A percentile compares a stretch with the other conserved stretches of the same genome.
Evolutionary conservation across 306 rosid species (phyloP).

Genomic region (Rosa lucieae): DNA sequence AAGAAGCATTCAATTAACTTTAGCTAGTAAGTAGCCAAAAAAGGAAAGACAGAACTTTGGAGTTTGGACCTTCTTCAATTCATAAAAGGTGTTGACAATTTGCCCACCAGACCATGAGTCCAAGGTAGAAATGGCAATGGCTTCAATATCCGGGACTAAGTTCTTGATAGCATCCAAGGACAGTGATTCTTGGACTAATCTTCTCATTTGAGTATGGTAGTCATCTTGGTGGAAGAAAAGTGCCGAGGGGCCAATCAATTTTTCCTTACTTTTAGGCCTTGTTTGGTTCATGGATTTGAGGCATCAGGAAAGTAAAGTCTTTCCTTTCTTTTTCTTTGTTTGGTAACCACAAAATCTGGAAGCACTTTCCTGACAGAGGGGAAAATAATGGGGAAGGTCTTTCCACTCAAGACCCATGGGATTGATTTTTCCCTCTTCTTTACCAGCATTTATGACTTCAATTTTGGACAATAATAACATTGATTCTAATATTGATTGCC

Average conservation of each 20-base stretch:
- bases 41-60: not conserved
- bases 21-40: not conserved
- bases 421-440: too few species aligned
- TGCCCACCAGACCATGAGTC: constrained; percentile 22
- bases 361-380: too few species aligned
- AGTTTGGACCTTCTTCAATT: constrained; percentile 21
- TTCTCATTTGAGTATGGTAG: constrained; percentile 26
- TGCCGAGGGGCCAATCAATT: constrained; percentile 31
- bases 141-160: constrained; percentile 28
- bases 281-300: too few species aligned
- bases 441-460: too few species aligned
- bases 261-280: constrained; percentile 16
- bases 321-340: too few species aligned
- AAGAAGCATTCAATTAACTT: not conserved
- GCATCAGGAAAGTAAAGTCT: too few species aligned
- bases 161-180: constrained; percentile 12
- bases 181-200: constrained; percentile 24
- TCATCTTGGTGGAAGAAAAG: constrained; percentile 30
- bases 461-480: too few species aligned
- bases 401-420: too few species aligned
- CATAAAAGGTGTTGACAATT: constrained; percentile 16
- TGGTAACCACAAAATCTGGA: too few species aligned
- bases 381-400: too few species aligned
- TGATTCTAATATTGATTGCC: too few species aligned
- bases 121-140: constrained; percentile 12